Conservation (phyloP, 208 protist genomes). For the Leishmania arabica region DNA sequence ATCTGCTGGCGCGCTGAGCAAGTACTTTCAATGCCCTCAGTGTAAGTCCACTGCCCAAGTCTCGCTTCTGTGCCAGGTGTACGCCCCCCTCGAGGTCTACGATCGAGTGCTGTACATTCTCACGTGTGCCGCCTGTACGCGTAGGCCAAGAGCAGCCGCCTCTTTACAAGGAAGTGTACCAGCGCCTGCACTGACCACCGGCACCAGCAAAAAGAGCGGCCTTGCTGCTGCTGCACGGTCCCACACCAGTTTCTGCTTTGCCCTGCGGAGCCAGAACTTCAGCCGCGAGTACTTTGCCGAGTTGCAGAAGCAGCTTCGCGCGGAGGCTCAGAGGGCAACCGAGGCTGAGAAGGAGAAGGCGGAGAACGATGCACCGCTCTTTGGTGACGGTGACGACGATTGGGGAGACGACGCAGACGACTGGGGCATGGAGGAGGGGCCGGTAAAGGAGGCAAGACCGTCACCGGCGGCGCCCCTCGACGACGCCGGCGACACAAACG, state of each 20-base stretch:
- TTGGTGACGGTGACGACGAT: slow-evolving; percentile 54
- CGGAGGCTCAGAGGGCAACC: slow-evolving; percentile 8
- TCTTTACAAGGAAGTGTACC: slow-evolving; percentile 2
- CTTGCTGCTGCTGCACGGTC: slow-evolving; percentile 19
- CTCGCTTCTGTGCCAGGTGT: slow-evolving; percentile 77
- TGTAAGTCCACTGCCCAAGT: slow-evolving; percentile 56
- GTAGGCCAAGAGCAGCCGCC: not conserved
- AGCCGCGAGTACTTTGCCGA: slow-evolving; percentile 57
- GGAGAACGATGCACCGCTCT: slow-evolving; percentile 33
- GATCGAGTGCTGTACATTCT: slow-evolving; percentile 89
- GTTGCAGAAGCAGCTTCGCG: slow-evolving; percentile 20
- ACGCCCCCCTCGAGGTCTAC: slow-evolving; percentile 73
- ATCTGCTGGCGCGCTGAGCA: slow-evolving; percentile 12
- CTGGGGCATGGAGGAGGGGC: not conserved
- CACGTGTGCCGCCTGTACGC: slow-evolving; percentile 57
- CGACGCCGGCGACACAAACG: not conserved
- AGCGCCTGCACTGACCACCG: not conserved
- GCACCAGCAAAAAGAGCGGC: slow-evolving; percentile 27
- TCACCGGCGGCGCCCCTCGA: not conserved
- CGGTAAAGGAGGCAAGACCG: not conserved
- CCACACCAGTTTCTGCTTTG: slow-evolving; percentile 72
- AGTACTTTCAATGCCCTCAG: slow-evolving; percentile 77
- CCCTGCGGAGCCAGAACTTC: slow-evolving; percentile 81
- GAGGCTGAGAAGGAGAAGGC: slow-evolving; percentile 8
- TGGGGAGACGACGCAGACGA: slow-evolving; percentile 38